Conservation (phyloP, 352 stramenopile species). For the Globisporangium viniferum region DNA sequence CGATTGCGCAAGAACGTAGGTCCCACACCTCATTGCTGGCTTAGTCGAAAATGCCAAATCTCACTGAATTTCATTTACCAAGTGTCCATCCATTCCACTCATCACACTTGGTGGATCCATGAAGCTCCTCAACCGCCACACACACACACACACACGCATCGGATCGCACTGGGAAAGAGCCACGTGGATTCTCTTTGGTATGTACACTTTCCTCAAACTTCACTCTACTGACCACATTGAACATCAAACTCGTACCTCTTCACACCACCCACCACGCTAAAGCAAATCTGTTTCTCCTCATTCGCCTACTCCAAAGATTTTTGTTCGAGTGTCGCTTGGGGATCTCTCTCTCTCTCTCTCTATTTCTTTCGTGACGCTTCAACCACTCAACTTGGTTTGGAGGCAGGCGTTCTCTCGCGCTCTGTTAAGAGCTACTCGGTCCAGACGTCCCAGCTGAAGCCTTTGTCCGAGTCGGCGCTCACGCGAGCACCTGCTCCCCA, state of each 20-base stretch:
- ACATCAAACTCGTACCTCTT: background rate
- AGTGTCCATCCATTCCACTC: background rate
- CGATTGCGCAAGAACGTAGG: background rate
- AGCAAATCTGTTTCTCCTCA: background rate
- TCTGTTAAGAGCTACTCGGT: background rate
- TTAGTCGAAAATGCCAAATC: background rate
- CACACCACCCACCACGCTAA: background rate
- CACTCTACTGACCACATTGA: constrained; percentile 5
- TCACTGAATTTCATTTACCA: background rate
- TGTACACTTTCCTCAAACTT: background rate
- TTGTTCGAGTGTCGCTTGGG: background rate
- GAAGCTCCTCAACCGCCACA: background rate
- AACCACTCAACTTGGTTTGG: background rate
- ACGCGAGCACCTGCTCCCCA: background rate
- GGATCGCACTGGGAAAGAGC: background rate
- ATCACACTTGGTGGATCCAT: background rate
- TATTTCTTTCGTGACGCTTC: background rate
- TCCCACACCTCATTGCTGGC: background rate
- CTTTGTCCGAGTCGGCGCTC: background rate
- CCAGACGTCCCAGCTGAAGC: background rate
- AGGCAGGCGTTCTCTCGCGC: background rate
- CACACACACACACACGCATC: background rate
- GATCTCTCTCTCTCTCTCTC: background rate
- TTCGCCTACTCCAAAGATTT: background rate
- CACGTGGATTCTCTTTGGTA: background rate